Evolutionary conservation across 2,329 filamentous ascomycete species (phyloP).

Genomic region (Neopestalotiopsis rosae): DNA sequence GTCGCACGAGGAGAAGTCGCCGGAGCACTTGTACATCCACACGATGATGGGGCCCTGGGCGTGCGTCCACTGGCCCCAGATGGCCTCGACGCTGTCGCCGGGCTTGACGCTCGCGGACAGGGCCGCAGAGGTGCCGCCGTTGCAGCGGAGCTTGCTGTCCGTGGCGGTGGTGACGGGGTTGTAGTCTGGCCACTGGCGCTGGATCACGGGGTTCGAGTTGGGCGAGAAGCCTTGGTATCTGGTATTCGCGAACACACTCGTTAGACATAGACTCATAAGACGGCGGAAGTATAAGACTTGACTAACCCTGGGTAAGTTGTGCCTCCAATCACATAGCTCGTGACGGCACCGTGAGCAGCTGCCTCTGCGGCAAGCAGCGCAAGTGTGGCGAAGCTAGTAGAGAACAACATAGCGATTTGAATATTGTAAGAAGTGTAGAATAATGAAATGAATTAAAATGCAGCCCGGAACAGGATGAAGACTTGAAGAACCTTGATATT

Average conservation of each 20-base stretch:
- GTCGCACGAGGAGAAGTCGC: slow-evolving; percentile 53
- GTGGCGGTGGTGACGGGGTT: slow-evolving; percentile 56
- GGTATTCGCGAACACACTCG: no score
- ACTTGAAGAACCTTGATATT: not conserved
- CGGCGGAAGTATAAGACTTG: not conserved
- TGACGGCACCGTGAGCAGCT: slow-evolving; percentile 45
- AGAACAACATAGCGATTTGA: slow-evolving; percentile 31
- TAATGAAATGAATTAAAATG: not conserved
- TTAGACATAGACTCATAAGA: not conserved
- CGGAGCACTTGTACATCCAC: slow-evolving; percentile 59
- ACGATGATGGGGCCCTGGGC: slow-evolving; percentile 64
- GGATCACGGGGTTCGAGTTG: slow-evolving; percentile 55
- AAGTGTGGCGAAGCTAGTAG: slow-evolving; percentile 24
- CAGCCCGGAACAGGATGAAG: not conserved
- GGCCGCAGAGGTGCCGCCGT: slow-evolving; percentile 55
- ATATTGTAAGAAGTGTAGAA: not conserved
- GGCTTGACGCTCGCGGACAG: slow-evolving; percentile 51
- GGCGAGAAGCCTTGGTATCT: slow-evolving; percentile 55
- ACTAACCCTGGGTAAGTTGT: slow-evolving; percentile 44
- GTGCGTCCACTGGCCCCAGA: slow-evolving; percentile 64
- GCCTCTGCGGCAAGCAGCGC: slow-evolving; percentile 34
- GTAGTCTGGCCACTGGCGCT: slow-evolving; percentile 63
- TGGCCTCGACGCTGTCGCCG: slow-evolving; percentile 52
- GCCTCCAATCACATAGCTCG: slow-evolving; percentile 52
- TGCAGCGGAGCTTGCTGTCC: slow-evolving; percentile 60